These are phyloP conservation scores for Globisporangium acanthophoron DNA, from an alignment of 352 stramenopile species.

Conservation along the genomic window DNA sequence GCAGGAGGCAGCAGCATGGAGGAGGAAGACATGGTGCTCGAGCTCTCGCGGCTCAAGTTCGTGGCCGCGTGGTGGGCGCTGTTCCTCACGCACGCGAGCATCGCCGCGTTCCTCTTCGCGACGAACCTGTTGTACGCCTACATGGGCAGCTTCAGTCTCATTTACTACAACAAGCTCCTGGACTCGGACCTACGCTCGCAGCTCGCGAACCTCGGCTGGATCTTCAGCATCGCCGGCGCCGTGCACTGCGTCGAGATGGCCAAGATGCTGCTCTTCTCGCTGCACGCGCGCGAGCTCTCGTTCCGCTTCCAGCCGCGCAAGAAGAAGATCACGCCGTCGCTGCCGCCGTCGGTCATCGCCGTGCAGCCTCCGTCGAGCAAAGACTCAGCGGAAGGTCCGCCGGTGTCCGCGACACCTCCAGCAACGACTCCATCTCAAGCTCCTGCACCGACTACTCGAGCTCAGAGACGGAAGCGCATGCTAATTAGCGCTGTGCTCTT, in stretches of 20 bases:
- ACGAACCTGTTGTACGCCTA: constrained; percentile 27
- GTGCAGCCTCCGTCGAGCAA: background rate
- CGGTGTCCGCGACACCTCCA: background rate
- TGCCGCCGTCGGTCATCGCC: constrained; percentile 8
- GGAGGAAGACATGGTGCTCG: constrained; percentile 10
- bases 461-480: too few relatives aligned
- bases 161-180: constrained; percentile 45
- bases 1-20: background rate
- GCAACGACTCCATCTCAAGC: background rate
- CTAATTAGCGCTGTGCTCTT: background rate
- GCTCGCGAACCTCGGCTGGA: constrained; percentile 20
- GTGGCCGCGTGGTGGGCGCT: constrained; percentile 20
- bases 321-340: constrained; percentile 7
- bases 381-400: background rate
- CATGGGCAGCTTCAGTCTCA: constrained; percentile 19
- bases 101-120: constrained; percentile 20
- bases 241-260: constrained; percentile 26
- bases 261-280: constrained; percentile 25
- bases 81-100: constrained; percentile 19
- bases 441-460: background rate
- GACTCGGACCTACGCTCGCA: constrained; percentile 18
- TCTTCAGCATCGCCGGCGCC: constrained; percentile 18
- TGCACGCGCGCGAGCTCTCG: constrained; percentile 18
- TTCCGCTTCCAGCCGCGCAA: constrained; percentile 13
- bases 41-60: constrained; percentile 17